Percentiles rank a stretch among this genome's conserved stretches.
Evolutionary conservation across 2,329 filamentous ascomycete species (phyloP).

Genomic region (Aspergillus novoparasiticus): DNA sequence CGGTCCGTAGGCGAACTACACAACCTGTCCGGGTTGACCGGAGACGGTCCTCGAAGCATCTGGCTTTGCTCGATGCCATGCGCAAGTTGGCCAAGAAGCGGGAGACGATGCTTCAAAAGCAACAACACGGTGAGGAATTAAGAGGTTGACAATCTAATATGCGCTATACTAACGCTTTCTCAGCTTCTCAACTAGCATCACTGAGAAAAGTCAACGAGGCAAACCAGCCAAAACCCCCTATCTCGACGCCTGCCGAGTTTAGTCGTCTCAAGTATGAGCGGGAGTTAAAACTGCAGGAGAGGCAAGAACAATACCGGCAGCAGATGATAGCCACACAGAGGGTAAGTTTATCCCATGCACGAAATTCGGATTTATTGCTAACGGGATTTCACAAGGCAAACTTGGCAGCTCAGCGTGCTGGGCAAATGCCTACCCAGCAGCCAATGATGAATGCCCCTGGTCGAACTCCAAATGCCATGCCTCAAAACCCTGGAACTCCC

Average conservation of each 20-base stretch:
- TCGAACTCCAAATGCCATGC: constrained; percentile 45
- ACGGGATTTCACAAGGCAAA: constrained; percentile 35
- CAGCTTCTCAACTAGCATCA: constrained; percentile 69
- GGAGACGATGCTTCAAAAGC: constrained; percentile 81
- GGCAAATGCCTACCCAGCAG: constrained; percentile 46
- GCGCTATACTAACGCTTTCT: constrained; percentile 7
- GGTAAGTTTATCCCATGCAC: constrained; percentile 36
- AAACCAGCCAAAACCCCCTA: constrained; percentile 59
- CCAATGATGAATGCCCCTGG: constrained; percentile 37
- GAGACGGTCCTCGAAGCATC: constrained; percentile 79
- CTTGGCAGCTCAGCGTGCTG: constrained; percentile 46
- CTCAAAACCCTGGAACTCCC: constrained; percentile 33
- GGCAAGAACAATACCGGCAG: constrained; percentile 62
- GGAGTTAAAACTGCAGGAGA: constrained; percentile 67
- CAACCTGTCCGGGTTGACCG: constrained; percentile 82
- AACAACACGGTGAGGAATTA: constrained; percentile 66
- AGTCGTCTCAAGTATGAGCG: constrained; percentile 86
- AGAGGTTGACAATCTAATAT: background rate
- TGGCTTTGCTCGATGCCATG: constrained; percentile 92
- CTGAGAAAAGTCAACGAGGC: constrained; percentile 79
- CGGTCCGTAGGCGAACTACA: constrained; percentile 69
- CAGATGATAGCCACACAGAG: constrained; percentile 62
- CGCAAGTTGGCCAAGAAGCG: constrained; percentile 93
- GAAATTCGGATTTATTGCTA: constrained; percentile 11
- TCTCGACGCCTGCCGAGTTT: constrained; percentile 84